phyloP scores from a whole-genome alignment of 768 basidiomycete species.

The Inosperma sp. region DNA sequence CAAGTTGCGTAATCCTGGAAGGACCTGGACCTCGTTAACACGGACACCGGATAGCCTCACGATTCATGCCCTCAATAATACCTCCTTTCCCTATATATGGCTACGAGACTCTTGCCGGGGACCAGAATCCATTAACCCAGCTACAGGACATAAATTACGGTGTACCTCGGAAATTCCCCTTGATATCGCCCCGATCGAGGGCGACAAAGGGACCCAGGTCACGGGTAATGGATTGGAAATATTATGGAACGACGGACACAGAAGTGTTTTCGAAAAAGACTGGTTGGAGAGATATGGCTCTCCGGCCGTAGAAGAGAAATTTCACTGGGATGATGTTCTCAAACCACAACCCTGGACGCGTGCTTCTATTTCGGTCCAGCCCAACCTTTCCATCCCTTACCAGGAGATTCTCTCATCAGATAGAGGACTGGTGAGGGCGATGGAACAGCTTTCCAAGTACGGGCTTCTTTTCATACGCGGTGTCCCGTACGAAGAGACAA shows the following conservation, averaged over 20 bases:
- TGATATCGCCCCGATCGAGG: constrained; percentile 41
- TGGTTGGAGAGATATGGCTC: constrained; percentile 51
- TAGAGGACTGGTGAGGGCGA: constrained; percentile 49
- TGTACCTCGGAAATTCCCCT: constrained; percentile 59
- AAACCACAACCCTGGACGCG: constrained; percentile 43
- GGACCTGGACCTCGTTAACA: constrained; percentile 32
- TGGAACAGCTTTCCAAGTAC: constrained; percentile 62
- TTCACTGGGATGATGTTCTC: constrained; percentile 41
- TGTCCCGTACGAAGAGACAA: constrained; percentile 62
- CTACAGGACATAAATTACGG: constrained; percentile 73
- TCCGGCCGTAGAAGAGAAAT: constrained; percentile 29
- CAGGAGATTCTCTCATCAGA: constrained; percentile 40
- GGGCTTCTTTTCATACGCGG: constrained; percentile 70
- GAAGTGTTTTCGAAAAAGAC: constrained; percentile 45
- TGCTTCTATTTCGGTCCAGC: constrained; percentile 30
- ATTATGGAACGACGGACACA: constrained; percentile 56
- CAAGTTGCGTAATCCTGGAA: too few species aligned
- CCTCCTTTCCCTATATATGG: constrained; percentile 64
- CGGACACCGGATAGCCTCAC: constrained; percentile 27
- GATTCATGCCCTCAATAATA: constrained; percentile 37
- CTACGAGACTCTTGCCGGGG: constrained; percentile 84
- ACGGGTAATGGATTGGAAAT: constrained; percentile 42
- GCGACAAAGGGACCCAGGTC: constrained; percentile 34
- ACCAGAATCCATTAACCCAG: constrained; percentile 66
- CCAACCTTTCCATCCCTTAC: constrained; percentile 55